Percentiles rank a stretch among this genome's conserved stretches.
These are phyloP conservation scores for Auriscalpium vulgare DNA, from an alignment of 768 basidiomycete species.

Conservation along the genomic window DNA sequence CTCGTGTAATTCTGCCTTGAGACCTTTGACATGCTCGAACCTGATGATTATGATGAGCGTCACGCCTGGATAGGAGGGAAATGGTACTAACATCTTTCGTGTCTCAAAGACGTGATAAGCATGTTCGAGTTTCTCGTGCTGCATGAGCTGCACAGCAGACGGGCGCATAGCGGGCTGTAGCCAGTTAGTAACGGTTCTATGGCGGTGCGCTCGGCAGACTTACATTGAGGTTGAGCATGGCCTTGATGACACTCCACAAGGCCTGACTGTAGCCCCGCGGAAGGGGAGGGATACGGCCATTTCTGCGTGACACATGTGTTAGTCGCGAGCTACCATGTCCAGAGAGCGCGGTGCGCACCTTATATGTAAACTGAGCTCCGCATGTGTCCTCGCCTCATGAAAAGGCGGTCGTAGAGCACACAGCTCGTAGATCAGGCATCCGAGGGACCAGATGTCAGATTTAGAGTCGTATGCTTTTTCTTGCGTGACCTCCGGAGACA, in stretches of 20 bases:
- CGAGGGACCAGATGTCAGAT: slow-evolving; percentile 97
- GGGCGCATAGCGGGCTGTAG: slow-evolving; percentile 79
- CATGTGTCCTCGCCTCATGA: slow-evolving; percentile 86
- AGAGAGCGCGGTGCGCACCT: slow-evolving; percentile 35
- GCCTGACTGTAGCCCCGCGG: slow-evolving; percentile 77
- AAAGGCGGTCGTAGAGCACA: slow-evolving; percentile 93
- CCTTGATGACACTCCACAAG: slow-evolving; percentile 66
- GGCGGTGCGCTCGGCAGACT: slow-evolving; percentile 14
- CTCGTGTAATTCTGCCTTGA: slow-evolving; percentile 44
- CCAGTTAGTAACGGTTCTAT: not conserved
- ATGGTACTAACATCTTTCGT: slow-evolving; percentile 59
- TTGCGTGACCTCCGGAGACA: slow-evolving; percentile 98
- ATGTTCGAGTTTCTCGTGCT: slow-evolving; percentile 69
- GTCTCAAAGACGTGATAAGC: slow-evolving; percentile 68
- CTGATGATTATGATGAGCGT: slow-evolving; percentile 25
- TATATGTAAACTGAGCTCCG: slow-evolving; percentile 76
- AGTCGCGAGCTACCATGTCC: not conserved
- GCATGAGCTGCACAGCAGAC: slow-evolving; percentile 71
- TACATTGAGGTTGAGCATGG: slow-evolving; percentile 84
- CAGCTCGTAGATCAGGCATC: slow-evolving; percentile 93
- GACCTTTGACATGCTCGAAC: slow-evolving; percentile 55
- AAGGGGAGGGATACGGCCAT: slow-evolving; percentile 85
- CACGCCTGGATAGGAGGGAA: not conserved
- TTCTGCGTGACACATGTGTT: slow-evolving; percentile 31
- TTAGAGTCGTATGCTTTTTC: slow-evolving; percentile 97